Percentiles rank a stretch among this genome's conserved stretches.
These are phyloP conservation scores for Rhizopogon salebrosus DNA, from an alignment of 768 basidiomycete species.

Conservation along the genomic window DNA sequence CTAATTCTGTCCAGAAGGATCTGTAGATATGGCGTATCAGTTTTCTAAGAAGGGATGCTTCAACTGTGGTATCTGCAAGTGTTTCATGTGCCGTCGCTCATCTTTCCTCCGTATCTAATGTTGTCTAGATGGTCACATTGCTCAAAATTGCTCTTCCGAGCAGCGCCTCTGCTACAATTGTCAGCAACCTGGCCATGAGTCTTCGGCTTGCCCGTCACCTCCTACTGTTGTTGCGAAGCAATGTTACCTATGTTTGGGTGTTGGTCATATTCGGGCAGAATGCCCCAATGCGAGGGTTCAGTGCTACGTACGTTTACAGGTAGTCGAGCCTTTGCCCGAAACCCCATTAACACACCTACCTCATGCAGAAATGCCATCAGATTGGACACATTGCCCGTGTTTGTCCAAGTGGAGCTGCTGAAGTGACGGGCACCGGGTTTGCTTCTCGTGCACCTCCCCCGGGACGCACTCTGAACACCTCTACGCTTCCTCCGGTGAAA, in stretches of 20 bases:
- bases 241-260: slow-evolving; percentile 90
- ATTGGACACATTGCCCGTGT: slow-evolving; percentile 77
- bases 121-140: slow-evolving; percentile 80
- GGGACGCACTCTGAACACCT: slow-evolving; percentile 69
- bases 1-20: slow-evolving; percentile 30
- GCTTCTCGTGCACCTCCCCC: slow-evolving; percentile 68
- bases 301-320: slow-evolving; percentile 57
- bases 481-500: slow-evolving; percentile 76
- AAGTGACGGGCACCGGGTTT: slow-evolving; percentile 40
- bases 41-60: slow-evolving; percentile 86
- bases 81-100: slow-evolving; percentile 9
- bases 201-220: slow-evolving; percentile 80
- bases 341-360: slow-evolving; percentile 3
- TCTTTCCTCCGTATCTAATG: slow-evolving; percentile 12
- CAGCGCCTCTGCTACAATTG: slow-evolving; percentile 93
- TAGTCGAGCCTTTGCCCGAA: slow-evolving; percentile 20
- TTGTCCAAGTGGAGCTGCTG: slow-evolving; percentile 51
- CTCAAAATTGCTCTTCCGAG: slow-evolving; percentile 86
- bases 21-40: slow-evolving; percentile 65
- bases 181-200: slow-evolving; percentile 91
- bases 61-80: slow-evolving; percentile 90
- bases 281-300: slow-evolving; percentile 77
- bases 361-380: slow-evolving; percentile 66
- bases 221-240: slow-evolving; percentile 81
- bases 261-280: slow-evolving; percentile 87